Evolutionary conservation across 2,329 filamentous ascomycete species (phyloP).

Genomic region (Nemania sp.): DNA sequence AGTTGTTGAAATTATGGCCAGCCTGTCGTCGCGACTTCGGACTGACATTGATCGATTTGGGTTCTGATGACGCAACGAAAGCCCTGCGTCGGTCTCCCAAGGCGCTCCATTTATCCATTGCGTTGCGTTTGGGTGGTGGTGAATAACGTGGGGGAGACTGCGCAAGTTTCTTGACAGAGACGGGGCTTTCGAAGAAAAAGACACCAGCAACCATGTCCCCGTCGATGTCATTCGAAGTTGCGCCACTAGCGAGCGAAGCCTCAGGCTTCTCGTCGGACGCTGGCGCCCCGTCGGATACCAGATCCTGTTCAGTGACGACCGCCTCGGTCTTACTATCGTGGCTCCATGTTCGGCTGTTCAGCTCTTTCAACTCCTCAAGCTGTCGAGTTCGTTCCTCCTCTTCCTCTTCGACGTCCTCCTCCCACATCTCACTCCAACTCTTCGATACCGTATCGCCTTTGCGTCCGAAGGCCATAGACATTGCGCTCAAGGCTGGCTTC

Average conservation of each 20-base stretch:
- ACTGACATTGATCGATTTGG: conserved; percentile 51
- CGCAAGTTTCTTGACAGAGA: conserved; percentile 43
- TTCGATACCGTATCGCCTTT: conserved; percentile 83
- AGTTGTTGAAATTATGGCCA: conserved; percentile 44
- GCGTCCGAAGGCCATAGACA: conserved; percentile 79
- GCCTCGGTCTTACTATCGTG: conserved; percentile 66
- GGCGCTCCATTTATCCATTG: conserved; percentile 83
- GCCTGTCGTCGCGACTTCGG: conserved; percentile 52
- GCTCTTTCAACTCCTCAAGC: conserved; percentile 61
- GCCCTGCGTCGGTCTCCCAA: conserved; percentile 83
- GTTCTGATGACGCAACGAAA: conserved; percentile 55
- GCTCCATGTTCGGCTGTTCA: conserved; percentile 78
- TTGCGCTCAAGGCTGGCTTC: conserved; percentile 66
- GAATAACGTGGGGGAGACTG: conserved; percentile 57
- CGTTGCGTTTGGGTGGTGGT: conserved; percentile 65
- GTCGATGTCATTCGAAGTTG: conserved; percentile 56
- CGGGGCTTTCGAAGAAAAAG: conserved; percentile 73
- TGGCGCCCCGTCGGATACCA: conserved; percentile 47
- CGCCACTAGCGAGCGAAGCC: conserved; percentile 42
- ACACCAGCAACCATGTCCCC: conserved; percentile 69
- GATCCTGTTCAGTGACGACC: conserved; percentile 41
- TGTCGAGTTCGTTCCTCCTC: conserved; percentile 67
- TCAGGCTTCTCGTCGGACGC: conserved; percentile 48
- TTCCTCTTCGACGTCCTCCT: conserved; percentile 82
- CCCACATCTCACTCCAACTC: conserved; percentile 99